Conservation (phyloP, 495 filamentous ascomycete species). For the Hyaloscypha variabilis region DNA sequence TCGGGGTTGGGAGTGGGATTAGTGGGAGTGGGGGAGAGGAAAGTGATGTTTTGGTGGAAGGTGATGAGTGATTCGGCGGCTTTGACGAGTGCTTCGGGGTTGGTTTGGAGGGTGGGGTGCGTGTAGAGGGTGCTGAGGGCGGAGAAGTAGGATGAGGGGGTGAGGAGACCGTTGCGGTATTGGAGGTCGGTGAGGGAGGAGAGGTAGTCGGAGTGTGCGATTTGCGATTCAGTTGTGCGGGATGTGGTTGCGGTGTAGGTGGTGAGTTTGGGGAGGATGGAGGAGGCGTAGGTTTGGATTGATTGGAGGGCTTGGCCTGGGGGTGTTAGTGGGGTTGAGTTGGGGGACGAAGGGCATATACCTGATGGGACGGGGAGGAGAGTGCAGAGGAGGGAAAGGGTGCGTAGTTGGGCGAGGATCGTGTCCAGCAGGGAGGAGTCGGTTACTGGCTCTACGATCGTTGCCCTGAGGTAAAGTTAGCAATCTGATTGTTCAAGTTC, state of each 20-base stretch:
- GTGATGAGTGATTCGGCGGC: constrained; percentile 7
- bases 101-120: constrained; percentile 43
- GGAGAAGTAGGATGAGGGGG: neutral
- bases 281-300: neutral
- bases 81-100: constrained; percentile 20
- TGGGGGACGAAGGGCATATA: constrained; percentile 3
- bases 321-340: neutral
- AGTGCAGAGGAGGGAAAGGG: constrained; percentile 57
- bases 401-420: constrained; percentile 60
- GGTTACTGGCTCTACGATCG: constrained; percentile 63
- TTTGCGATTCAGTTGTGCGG: constrained; percentile 50
- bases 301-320: neutral
- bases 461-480: constrained; percentile 44
- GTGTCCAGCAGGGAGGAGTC: constrained; percentile 66
- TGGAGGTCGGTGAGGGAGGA: constrained; percentile 56
- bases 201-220: constrained; percentile 56
- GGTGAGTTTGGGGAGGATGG: constrained; percentile 42
- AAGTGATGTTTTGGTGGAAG: constrained; percentile 31
- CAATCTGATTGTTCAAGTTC: neutral
- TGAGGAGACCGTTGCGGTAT: constrained; percentile 55
- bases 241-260: constrained; percentile 47
- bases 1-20: constrained; percentile 34
- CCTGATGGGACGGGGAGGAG: constrained; percentile 34
- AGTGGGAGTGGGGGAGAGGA: constrained; percentile 19
- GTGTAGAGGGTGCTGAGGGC: neutral